These are phyloP conservation scores for Tremellales sp. DNA, from an alignment of 1,284 basidiomycete genomes.

Conservation along the genomic window DNA sequence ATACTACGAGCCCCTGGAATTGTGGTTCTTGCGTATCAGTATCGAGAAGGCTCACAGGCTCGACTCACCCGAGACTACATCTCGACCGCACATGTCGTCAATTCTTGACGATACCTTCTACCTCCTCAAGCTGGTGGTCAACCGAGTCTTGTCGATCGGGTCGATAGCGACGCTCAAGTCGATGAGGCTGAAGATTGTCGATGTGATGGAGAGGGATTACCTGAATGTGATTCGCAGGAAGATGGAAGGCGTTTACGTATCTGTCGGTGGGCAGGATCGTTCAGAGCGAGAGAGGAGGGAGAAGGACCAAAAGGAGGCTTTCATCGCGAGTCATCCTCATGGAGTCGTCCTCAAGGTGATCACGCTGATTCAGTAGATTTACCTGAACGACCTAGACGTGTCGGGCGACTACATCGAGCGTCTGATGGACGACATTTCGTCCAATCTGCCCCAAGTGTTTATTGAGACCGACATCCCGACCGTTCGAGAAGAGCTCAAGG, in stretches of 20 bases:
- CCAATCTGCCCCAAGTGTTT: conserved; percentile 65
- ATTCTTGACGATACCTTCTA: conserved; percentile 93
- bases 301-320: conserved; percentile 67
- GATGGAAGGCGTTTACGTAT: conserved; percentile 77
- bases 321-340: conserved; percentile 62
- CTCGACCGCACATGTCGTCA: conserved; percentile 56
- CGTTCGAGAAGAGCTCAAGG: conserved; percentile 36
- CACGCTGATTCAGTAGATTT: conserved; percentile 56
- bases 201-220: conserved; percentile 76
- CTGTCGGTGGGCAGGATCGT: conserved; percentile 47
- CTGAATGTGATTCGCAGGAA: conserved; percentile 70
- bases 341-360: background rate
- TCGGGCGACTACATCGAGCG: conserved; percentile 81
- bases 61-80: conserved; percentile 62
- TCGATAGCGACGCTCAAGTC: conserved; percentile 59
- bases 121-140: conserved; percentile 76
- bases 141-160: conserved; percentile 69
- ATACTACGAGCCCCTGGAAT: conserved; percentile 84
- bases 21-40: conserved; percentile 84
- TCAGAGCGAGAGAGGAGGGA: conserved; percentile 65
- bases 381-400: conserved; percentile 83
- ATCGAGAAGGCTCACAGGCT: conserved; percentile 69
- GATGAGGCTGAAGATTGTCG: conserved; percentile 61
- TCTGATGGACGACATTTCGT: conserved; percentile 65
- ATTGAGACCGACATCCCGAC: conserved; percentile 55